A percentile compares a stretch with the other conserved stretches of the same genome.
These are phyloP conservation scores for Pseudovirgaria hyperparasitica DNA, from an alignment of 2,329 filamentous ascomycete species.

Conservation along the genomic window DNA sequence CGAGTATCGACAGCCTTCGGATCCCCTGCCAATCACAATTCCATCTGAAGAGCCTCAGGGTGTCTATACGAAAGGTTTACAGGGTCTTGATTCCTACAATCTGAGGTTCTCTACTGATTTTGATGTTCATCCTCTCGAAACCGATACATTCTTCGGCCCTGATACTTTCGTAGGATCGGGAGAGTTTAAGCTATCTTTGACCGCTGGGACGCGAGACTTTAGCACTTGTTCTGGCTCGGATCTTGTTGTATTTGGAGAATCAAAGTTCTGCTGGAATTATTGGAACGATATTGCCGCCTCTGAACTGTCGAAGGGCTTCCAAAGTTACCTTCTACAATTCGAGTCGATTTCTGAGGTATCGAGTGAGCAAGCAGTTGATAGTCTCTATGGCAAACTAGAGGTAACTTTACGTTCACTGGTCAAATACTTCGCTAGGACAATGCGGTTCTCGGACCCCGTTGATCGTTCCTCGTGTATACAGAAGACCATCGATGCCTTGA, in stretches of 20 bases:
- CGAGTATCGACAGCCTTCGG: slow-evolving; percentile 33
- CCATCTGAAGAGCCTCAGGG: slow-evolving; percentile 2
- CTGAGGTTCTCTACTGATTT: slow-evolving; percentile 41
- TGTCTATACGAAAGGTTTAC: slow-evolving; percentile 9
- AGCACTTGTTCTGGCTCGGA: slow-evolving; percentile 26
- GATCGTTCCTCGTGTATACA: slow-evolving; percentile 37
- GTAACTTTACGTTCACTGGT: too few relatives aligned
- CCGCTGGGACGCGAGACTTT: slow-evolving; percentile 27
- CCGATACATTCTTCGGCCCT: slow-evolving; percentile 42
- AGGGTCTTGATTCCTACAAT: slow-evolving; percentile 36
- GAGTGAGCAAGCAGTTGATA: too few relatives aligned
- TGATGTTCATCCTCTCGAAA: slow-evolving; percentile 34
- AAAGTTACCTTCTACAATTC: slow-evolving; percentile 15
- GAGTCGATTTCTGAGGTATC: slow-evolving; percentile 7
- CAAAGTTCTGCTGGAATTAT: slow-evolving; percentile 33
- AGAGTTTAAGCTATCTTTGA: slow-evolving; percentile 35
- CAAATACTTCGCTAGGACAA: slow-evolving; percentile 34
- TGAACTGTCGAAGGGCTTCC: slow-evolving; percentile 27
- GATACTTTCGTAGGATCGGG: slow-evolving; percentile 47
- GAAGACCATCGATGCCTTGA: slow-evolving; percentile 22
- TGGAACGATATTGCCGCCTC: slow-evolving; percentile 45
- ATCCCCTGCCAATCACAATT: slow-evolving; percentile 11
- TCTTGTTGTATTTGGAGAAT: slow-evolving; percentile 24
- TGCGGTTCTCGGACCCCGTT: slow-evolving; percentile 42
- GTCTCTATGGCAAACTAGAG: too few relatives aligned